Evolutionary conservation across 2,329 filamentous ascomycete species (phyloP).

Genomic region (Sclerotinia borealis): DNA sequence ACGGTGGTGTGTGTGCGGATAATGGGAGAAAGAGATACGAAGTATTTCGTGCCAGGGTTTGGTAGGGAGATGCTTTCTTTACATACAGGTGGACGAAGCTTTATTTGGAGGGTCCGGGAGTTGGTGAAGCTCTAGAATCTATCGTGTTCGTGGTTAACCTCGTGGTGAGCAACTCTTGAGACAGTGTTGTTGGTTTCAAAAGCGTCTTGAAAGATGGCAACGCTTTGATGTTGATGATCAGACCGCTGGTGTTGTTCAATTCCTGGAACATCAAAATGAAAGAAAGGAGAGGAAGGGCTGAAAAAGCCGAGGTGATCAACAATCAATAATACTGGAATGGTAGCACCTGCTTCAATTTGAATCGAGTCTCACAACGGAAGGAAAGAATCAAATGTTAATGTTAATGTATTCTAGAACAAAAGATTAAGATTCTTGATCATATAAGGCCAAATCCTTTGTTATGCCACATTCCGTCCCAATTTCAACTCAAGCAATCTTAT

Average conservation of each 20-base stretch:
- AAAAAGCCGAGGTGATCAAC: neutral
- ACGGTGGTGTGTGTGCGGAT: no score
- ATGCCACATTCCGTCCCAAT: neutral
- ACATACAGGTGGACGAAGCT: neutral
- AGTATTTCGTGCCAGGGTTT: neutral
- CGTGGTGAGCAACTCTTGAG: neutral
- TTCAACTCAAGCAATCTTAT: no score
- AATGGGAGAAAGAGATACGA: neutral
- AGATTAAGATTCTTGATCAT: neutral
- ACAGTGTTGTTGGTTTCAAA: constrained; percentile 1
- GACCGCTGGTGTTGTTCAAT: neutral
- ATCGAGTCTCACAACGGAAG: neutral
- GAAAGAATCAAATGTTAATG: neutral
- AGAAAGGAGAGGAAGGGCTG: no score
- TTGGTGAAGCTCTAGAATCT: neutral
- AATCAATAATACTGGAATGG: neutral
- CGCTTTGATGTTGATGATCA: constrained; percentile 1
- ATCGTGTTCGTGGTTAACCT: neutral
- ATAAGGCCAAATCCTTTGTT: neutral
- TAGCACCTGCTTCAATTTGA: neutral
- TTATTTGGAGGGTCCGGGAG: neutral
- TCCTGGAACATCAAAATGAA: neutral
- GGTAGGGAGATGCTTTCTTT: neutral
- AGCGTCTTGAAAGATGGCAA: neutral
- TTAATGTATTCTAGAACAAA: neutral